A percentile compares a stretch with the other conserved stretches of the same genome.
Evolutionary conservation across 1,284 basidiomycete species (phyloP).

Genomic region (Microbotryum saponariae): DNA sequence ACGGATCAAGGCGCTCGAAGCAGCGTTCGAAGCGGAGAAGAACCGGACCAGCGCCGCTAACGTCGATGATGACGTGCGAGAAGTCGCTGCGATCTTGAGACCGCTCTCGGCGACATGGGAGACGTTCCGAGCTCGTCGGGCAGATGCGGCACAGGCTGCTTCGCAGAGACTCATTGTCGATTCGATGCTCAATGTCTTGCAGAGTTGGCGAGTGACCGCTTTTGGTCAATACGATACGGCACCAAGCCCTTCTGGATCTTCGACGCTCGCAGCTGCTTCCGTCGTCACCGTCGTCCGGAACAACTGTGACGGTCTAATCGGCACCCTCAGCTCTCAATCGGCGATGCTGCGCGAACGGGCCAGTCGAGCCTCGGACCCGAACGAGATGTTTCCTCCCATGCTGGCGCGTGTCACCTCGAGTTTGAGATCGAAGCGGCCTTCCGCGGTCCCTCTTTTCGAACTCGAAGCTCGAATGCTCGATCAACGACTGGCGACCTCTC

Average conservation of each 20-base stretch:
- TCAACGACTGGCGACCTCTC: not conserved
- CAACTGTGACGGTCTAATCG: constrained; percentile 9
- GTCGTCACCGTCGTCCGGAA: constrained; percentile 6
- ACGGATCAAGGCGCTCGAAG: constrained; percentile 29
- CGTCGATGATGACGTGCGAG: constrained; percentile 19
- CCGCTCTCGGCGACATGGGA: constrained; percentile 23
- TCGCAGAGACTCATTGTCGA: constrained; percentile 10
- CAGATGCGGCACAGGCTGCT: constrained; percentile 8
- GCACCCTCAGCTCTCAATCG: constrained; percentile 1
- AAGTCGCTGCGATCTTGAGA: constrained; percentile 13
- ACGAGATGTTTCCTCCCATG: constrained; percentile 14
- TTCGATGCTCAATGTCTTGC: constrained; percentile 4
- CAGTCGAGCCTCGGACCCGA: not conserved
- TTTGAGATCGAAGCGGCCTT: constrained; percentile 7
- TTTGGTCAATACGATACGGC: not conserved
- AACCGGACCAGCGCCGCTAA: constrained; percentile 9
- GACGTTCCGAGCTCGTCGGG: constrained; percentile 4
- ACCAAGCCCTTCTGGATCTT: not conserved
- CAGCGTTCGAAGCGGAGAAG: constrained; percentile 23
- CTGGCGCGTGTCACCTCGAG: not conserved
- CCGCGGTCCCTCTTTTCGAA: constrained; percentile 12
- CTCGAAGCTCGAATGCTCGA: constrained; percentile 21
- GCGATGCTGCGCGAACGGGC: not conserved
- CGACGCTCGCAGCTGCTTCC: constrained; percentile 1
- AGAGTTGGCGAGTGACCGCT: constrained; percentile 17